Evolutionary conservation across 305 asterid species (phyloP).

Genomic region (Rubia tinctorum): DNA sequence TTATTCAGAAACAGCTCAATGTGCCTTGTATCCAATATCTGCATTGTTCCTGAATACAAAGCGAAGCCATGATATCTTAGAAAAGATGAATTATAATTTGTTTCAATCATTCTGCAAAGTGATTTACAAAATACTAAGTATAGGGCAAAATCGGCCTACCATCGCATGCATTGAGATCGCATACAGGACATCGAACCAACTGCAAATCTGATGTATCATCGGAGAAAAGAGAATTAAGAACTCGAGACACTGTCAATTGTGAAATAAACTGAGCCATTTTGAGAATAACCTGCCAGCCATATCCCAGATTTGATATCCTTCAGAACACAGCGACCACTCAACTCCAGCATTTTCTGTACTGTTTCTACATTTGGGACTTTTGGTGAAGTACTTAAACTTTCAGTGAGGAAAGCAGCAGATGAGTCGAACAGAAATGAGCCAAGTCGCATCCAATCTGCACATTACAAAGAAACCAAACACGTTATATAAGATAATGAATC

Average conservation of each 20-base stretch:
- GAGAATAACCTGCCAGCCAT: constrained; percentile 90
- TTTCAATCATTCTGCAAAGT: background rate
- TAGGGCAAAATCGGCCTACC: too few species aligned
- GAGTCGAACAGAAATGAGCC: constrained; percentile 81
- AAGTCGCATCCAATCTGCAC: constrained; percentile 84
- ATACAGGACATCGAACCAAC: constrained; percentile 96
- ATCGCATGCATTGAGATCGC: constrained; percentile 89
- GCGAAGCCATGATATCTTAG: background rate
- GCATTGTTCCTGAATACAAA: constrained; percentile 83
- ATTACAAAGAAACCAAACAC: background rate
- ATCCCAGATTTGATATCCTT: constrained; percentile 72
- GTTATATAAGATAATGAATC: background rate
- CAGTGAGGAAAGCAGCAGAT: constrained; percentile 59
- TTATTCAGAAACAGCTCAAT: constrained; percentile 71
- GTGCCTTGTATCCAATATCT: constrained; percentile 88
- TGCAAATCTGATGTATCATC: constrained; percentile 60
- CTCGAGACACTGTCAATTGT: background rate
- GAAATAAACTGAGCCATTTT: background rate
- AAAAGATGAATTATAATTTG: background rate
- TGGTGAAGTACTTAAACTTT: constrained; percentile 38
- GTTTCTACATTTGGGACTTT: constrained; percentile 38
- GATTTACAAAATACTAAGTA: too few species aligned
- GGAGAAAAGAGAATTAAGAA: background rate
- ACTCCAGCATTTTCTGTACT: constrained; percentile 40
- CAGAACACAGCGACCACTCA: constrained; percentile 52